Percentiles rank a stretch among this genome's conserved stretches.
phyloP scores from a whole-genome alignment of 2,329 filamentous ascomycete genomes.

The Penicillium sp. region DNA sequence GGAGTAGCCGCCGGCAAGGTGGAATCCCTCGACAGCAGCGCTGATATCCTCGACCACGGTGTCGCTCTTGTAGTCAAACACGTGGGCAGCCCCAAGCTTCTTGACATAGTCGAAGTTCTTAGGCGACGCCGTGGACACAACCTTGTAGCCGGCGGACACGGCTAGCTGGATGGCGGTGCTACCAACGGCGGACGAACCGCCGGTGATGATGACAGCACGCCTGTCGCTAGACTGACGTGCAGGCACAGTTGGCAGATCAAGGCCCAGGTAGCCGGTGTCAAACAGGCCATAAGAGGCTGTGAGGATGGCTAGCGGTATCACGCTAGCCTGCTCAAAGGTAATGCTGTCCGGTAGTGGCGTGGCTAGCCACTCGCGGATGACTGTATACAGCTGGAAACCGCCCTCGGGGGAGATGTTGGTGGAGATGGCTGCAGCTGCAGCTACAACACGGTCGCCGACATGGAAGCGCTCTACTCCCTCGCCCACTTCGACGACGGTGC shows the following conservation, averaged over 20 bases:
- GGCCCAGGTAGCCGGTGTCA: slow-evolving; percentile 15
- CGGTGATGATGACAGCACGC: slow-evolving; percentile 46
- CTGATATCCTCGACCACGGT: slow-evolving; percentile 13
- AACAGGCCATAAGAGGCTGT: slow-evolving; percentile 35
- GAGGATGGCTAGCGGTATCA: slow-evolving; percentile 33
- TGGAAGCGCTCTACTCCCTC: slow-evolving; percentile 11
- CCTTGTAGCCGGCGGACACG: slow-evolving; percentile 38
- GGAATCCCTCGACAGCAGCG: slow-evolving; percentile 9
- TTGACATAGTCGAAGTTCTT: slow-evolving; percentile 47
- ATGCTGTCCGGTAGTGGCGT: slow-evolving; percentile 27
- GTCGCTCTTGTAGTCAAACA: slow-evolving; percentile 44
- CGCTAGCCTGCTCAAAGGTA: slow-evolving; percentile 28
- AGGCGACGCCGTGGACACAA: slow-evolving; percentile 38
- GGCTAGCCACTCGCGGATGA: slow-evolving; percentile 17
- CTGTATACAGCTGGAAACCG: slow-evolving; percentile 27
- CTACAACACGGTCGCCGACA: slow-evolving; percentile 12
- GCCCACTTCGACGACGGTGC: slow-evolving; percentile 26
- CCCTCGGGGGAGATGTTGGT: slow-evolving; percentile 4
- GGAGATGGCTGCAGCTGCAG: background rate
- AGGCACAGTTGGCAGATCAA: slow-evolving; percentile 9
- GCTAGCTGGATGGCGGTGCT: slow-evolving; percentile 45
- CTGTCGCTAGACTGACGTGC: slow-evolving; percentile 14
- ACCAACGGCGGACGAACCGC: slow-evolving; percentile 51
- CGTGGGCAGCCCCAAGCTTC: slow-evolving; percentile 42
- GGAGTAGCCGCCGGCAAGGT: background rate